Percentiles rank a stretch among this genome's conserved stretches.
These are phyloP conservation scores for Spizellomyces punctatus DNA, from an alignment of 192 early-diverging fungal species.

Conservation along the genomic window DNA sequence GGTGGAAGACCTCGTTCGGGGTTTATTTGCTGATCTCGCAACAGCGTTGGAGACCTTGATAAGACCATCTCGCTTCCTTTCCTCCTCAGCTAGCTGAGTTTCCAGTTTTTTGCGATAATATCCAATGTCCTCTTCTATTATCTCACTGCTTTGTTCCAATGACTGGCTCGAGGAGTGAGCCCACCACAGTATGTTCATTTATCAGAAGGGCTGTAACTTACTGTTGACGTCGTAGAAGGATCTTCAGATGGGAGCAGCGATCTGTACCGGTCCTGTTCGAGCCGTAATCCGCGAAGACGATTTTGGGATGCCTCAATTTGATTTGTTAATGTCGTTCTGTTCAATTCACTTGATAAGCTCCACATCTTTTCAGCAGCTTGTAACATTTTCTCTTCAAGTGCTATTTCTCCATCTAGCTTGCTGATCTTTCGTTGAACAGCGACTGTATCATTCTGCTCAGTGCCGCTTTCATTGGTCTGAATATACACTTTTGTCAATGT, in stretches of 20 bases:
- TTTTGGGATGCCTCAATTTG: slow-evolving; percentile 44
- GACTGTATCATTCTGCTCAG: background rate
- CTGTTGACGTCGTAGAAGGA: background rate
- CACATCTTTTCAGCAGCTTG: slow-evolving; percentile 47
- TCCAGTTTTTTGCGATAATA: slow-evolving; percentile 34
- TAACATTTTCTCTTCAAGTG: slow-evolving; percentile 52
- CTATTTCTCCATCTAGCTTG: slow-evolving; percentile 44
- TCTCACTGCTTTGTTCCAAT: slow-evolving; percentile 6
- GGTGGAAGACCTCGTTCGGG: background rate
- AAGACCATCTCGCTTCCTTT: slow-evolving; percentile 38
- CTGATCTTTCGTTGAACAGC: slow-evolving; percentile 33
- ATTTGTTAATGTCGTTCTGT: slow-evolving; percentile 26
- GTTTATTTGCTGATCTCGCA: slow-evolving; percentile 5
- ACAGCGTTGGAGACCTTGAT: slow-evolving; percentile 30
- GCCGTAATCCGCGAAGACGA: slow-evolving; percentile 28
- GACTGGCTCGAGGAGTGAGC: slow-evolving; percentile 1
- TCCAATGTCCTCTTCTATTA: slow-evolving; percentile 37
- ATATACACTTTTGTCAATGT: background rate
- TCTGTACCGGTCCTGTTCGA: slow-evolving; percentile 37
- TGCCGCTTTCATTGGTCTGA: slow-evolving; percentile 10
- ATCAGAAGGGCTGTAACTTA: background rate
- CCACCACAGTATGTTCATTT: background rate
- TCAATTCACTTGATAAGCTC: slow-evolving; percentile 37
- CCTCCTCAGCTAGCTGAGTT: slow-evolving; percentile 48
- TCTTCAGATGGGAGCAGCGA: background rate